phyloP scores from a whole-genome alignment of 139 green algal genomes.

The Axilococcus clingmanii region DNA sequence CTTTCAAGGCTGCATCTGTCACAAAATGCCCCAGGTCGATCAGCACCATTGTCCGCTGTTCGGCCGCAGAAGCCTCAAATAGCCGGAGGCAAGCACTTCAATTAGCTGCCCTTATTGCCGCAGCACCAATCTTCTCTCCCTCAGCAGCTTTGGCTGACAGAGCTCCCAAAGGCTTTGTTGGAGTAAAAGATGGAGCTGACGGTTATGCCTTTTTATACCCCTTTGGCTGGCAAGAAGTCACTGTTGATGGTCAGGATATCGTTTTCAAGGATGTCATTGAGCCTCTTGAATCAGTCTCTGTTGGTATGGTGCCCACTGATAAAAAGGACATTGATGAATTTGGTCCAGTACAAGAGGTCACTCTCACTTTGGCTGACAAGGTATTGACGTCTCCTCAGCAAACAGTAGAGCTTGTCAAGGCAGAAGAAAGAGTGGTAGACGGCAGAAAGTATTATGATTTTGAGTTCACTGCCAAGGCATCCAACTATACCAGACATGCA shows the following conservation, averaged over 20 bases:
- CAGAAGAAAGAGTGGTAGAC: conserved; percentile 46
- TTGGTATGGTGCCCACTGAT: conserved; percentile 79
- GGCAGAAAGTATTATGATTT: conserved; percentile 85
- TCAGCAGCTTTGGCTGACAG: conserved; percentile 10
- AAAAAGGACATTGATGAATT: conserved; percentile 80
- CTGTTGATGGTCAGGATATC: conserved; percentile 75
- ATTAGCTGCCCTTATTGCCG: conserved; percentile 4
- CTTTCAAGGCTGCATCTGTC: too few species aligned
- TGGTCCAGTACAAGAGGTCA: conserved; percentile 45
- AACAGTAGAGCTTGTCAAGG: conserved; percentile 60
- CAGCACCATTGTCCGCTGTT: too few species aligned
- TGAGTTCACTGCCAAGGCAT: conserved; percentile 71
- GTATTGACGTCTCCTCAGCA: conserved; percentile 61
- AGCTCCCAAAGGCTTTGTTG: conserved; percentile 54
- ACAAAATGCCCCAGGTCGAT: too few species aligned
- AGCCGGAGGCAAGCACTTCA: conserved; percentile 23
- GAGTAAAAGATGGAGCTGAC: conserved; percentile 75
- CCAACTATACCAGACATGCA: conserved; percentile 69
- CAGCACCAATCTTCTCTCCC: background rate
- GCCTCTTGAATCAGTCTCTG: conserved; percentile 91
- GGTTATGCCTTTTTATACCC: conserved; percentile 93
- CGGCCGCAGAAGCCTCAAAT: background rate
- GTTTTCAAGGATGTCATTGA: conserved; percentile 99
- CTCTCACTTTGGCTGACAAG: conserved; percentile 25
- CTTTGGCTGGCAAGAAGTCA: conserved; percentile 84